Evolutionary conservation across 2,329 filamentous ascomycete species (phyloP).

Genomic region (Neofusicoccum cordaticola): DNA sequence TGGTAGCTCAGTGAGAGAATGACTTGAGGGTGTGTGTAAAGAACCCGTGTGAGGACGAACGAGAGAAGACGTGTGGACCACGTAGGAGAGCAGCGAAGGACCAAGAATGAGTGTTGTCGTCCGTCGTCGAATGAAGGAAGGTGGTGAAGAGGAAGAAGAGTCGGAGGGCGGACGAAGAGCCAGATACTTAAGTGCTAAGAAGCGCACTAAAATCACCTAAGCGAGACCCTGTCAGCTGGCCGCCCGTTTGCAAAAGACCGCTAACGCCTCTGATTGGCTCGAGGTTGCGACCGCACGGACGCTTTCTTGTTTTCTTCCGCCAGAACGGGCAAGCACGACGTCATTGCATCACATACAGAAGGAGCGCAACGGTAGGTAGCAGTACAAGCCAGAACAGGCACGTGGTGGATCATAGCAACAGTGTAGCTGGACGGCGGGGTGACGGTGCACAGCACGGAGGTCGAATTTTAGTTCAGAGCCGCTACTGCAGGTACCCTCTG

Average conservation of each 20-base stretch:
- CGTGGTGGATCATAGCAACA: not conserved
- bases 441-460: not conserved
- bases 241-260: not conserved
- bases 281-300: too few relatives aligned
- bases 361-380: not conserved
- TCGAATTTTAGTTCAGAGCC: not conserved
- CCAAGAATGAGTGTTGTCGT: not conserved
- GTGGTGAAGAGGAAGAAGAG: constrained; percentile 2
- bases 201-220: not conserved
- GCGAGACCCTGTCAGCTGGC: not conserved
- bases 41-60: not conserved
- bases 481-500: constrained; percentile 8
- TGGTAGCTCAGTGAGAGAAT: not conserved
- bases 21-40: not conserved
- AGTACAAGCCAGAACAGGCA: too few relatives aligned
- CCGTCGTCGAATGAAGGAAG: not conserved
- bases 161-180: not conserved
- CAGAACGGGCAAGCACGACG: not conserved
- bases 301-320: not conserved
- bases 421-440: not conserved
- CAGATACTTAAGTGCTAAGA: not conserved
- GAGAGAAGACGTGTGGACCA: not conserved
- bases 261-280: not conserved
- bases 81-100: not conserved
- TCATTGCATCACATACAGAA: not conserved